Conservation (phyloP, 2,329 filamentous ascomycete genomes). For the Metarhizium guizhouense region DNA sequence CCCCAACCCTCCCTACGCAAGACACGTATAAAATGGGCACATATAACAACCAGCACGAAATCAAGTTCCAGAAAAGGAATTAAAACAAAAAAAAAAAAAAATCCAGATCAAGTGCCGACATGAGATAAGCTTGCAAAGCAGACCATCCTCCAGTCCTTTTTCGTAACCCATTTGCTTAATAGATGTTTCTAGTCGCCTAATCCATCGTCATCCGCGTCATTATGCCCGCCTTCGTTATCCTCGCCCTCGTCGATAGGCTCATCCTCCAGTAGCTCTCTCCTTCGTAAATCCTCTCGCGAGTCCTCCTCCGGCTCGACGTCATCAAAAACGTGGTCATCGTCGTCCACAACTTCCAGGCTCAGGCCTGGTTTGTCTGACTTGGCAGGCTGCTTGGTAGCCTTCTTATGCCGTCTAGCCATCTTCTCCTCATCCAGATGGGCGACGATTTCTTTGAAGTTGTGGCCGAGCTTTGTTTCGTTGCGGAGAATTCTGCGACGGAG, state of each 20-base stretch:
- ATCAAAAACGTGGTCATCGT: slow-evolving; percentile 33
- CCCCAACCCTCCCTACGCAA: not conserved
- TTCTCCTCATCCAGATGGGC: slow-evolving; percentile 68
- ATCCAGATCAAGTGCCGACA: not conserved
- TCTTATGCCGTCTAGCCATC: slow-evolving; percentile 35
- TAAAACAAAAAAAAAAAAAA: slow-evolving; percentile 10
- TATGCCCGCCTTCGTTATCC: slow-evolving; percentile 17
- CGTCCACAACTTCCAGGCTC: slow-evolving; percentile 37
- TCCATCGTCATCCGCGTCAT: slow-evolving; percentile 35
- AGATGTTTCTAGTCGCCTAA: slow-evolving; percentile 31
- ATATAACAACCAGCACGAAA: not conserved
- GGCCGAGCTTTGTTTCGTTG: slow-evolving; percentile 72
- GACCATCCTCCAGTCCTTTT: not conserved
- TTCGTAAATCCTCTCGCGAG: slow-evolving; percentile 46
- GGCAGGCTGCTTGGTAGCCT: slow-evolving; percentile 16
- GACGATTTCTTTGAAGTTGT: slow-evolving; percentile 79
- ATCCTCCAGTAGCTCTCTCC: slow-evolving; percentile 44
- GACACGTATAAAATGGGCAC: not conserved
- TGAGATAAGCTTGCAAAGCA: not conserved
- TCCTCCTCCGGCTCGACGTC: slow-evolving; percentile 48
- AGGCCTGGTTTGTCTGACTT: slow-evolving; percentile 20
- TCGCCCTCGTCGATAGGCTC: slow-evolving; percentile 30
- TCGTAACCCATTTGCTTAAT: not conserved
- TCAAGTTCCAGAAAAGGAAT: not conserved
- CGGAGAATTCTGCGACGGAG: slow-evolving; percentile 64